Evolutionary conservation across 1,284 basidiomycete genomes (phyloP), one percentile per base, ranked within the genome.

Genomic region (Omphalotus olearius): DNA sequence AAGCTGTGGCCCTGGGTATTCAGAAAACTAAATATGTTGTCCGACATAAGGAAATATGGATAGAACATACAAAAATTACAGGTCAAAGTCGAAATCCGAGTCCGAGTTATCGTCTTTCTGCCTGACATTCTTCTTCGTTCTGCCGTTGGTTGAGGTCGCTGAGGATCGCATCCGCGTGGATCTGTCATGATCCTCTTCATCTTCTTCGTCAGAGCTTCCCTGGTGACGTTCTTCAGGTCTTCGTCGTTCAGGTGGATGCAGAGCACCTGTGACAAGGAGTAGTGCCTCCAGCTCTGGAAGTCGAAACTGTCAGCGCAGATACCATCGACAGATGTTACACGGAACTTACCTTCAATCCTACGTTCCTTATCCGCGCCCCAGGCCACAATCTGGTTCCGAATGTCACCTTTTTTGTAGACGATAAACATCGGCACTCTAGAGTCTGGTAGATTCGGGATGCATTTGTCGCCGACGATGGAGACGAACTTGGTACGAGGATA

Each of bases 401-500:
- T 86, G 44, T 96, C 88, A 14, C 97, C 97, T 58, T 88, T 88
- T 39, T 91, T 82, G 69, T 99, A 99, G 36, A 98, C 76, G 58
- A 99, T 84, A 51, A 99, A 72, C 71, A 96, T 98, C 1, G 96
- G 97, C 43, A 95, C 71, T 53, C 95, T 88, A 37, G 83, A 78
- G 63, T 98, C 96, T 6, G 96, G 96, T 47, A 98, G 88, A 69
- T 98, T 90, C 20, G 92, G 86, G 60, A 99, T 98, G 72, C 96
- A 98, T 69, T 96, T 92, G 70, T 92, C 84, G 26, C 94, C 94
- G 1, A 96, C 84, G 60, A 99, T 98, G 35, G 91, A 93, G 56
- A 98, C 90, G 62, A 99, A 98, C 69, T 98, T 98, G 7, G 94
- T 92, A 23, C 87, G 83, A 2, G 94, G 91, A 67, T 98, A 88